phyloP scores from a whole-genome alignment of 129 eudicot genomes.

The Logfia minima region DNA sequence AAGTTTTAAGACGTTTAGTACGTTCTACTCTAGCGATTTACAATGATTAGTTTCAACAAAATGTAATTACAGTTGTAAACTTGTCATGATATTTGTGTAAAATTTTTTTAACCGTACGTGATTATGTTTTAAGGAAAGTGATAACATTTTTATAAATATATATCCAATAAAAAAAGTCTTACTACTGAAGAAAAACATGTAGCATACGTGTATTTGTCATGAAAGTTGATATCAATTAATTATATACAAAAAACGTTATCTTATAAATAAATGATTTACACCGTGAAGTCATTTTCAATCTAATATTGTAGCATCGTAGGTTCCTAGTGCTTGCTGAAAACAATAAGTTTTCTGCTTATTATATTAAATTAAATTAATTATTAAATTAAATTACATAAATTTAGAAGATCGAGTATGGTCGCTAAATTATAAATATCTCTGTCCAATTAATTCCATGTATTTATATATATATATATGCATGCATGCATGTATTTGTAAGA shows the following conservation, averaged over 20 bases:
- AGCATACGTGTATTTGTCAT: background rate
- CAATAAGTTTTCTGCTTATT: background rate
- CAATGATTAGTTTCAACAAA: too few relatives aligned
- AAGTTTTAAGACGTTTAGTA: too few relatives aligned
- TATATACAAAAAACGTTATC: background rate
- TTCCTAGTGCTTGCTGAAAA: background rate
- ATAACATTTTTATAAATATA: too few relatives aligned
- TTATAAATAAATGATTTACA: background rate
- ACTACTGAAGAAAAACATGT: too few relatives aligned
- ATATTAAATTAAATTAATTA: background rate
- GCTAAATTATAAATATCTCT: too few relatives aligned
- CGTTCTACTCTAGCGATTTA: too few relatives aligned
- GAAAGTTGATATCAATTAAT: background rate
- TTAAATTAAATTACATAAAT: background rate
- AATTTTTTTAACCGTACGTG: too few relatives aligned
- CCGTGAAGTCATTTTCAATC: background rate
- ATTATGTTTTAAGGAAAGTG: too few relatives aligned
- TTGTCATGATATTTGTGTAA: too few relatives aligned
- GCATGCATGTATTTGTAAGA: background rate
- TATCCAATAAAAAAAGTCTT: too few relatives aligned
- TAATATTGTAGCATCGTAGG: slow-evolving; percentile 1
- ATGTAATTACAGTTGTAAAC: too few relatives aligned
- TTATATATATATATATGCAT: background rate
- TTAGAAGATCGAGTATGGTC: background rate
- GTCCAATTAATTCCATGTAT: background rate